Evolutionary conservation across 768 basidiomycete species (phyloP).

Genomic region (Mycena alexandri): DNA sequence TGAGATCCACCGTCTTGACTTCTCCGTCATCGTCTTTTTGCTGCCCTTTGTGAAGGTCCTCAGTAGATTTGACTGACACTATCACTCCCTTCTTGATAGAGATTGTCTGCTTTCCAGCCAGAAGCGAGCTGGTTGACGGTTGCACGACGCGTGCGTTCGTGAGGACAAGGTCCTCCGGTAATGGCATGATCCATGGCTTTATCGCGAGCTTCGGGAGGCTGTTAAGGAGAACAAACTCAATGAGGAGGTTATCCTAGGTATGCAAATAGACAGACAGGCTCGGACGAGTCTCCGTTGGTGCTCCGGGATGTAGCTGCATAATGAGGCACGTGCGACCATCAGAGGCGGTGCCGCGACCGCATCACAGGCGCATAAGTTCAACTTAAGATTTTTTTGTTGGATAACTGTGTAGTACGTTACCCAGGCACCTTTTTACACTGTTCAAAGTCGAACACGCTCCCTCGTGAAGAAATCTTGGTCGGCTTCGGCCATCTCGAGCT

Average conservation of each 20-base stretch:
- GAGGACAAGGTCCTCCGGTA: slow-evolving; percentile 44
- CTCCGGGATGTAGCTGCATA: slow-evolving; percentile 27
- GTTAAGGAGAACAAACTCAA: neutral
- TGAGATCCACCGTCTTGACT: slow-evolving; percentile 45
- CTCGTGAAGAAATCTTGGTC: no score
- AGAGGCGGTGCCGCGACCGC: no score
- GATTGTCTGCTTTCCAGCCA: slow-evolving; percentile 44
- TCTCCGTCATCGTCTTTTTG: slow-evolving; percentile 24
- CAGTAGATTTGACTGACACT: slow-evolving; percentile 37
- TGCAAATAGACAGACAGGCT: slow-evolving; percentile 21
- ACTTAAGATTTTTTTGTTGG: no score
- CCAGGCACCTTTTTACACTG: no score
- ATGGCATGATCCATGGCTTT: slow-evolving; percentile 52
- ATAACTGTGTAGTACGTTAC: no score
- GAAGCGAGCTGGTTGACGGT: slow-evolving; percentile 42
- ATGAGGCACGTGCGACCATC: no score
- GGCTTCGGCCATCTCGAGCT: no score
- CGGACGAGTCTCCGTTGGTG: slow-evolving; percentile 36
- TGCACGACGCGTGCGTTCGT: slow-evolving; percentile 52
- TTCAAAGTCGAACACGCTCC: no score
- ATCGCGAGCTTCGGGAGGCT: slow-evolving; percentile 46
- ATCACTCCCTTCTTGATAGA: slow-evolving; percentile 47
- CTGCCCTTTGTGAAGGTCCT: neutral
- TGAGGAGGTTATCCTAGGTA: neutral
- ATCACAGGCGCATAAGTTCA: no score